A percentile compares a stretch with the other conserved stretches of the same genome.
Evolutionary conservation across 1,139 yeast species (phyloP).

Genomic region (Yamadazyma mexicana): DNA sequence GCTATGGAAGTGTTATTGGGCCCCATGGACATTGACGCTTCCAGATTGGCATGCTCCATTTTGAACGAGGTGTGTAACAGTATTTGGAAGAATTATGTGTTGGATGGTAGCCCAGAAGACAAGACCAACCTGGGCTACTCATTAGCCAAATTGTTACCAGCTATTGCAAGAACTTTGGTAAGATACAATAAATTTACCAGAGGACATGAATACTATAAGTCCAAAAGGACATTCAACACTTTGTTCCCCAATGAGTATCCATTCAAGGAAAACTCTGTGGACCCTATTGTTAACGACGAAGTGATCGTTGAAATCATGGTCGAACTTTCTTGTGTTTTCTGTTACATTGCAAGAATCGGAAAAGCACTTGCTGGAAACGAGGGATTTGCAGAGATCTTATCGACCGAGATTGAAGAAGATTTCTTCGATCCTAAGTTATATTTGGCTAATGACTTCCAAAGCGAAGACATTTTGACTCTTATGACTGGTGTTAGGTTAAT

Average conservation of each 20-base stretch:
- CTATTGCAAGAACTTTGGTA: constrained; percentile 50
- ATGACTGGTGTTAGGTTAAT: constrained; percentile 59
- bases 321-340: constrained; percentile 64
- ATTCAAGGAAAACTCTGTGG: constrained; percentile 64
- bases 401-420: constrained; percentile 27
- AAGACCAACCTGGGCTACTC: constrained; percentile 41
- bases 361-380: constrained; percentile 47
- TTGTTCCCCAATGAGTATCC: constrained; percentile 73
- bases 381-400: constrained; percentile 35
- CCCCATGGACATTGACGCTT: constrained; percentile 54
- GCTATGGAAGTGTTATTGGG: constrained; percentile 58
- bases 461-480: constrained; percentile 47
- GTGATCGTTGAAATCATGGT: constrained; percentile 69
- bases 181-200: constrained; percentile 56
- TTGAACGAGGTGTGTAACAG: constrained; percentile 48
- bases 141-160: constrained; percentile 51
- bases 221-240: constrained; percentile 62
- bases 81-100: constrained; percentile 33
- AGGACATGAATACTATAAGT: constrained; percentile 51
- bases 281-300: constrained; percentile 72
- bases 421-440: constrained; percentile 34
- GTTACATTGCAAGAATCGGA: constrained; percentile 56
- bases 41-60: constrained; percentile 63
- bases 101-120: constrained; percentile 19
- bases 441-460: constrained; percentile 33